phyloP scores from a whole-genome alignment of 2,329 filamentous ascomycete species.

The Colletotrichum falcatum region DNA sequence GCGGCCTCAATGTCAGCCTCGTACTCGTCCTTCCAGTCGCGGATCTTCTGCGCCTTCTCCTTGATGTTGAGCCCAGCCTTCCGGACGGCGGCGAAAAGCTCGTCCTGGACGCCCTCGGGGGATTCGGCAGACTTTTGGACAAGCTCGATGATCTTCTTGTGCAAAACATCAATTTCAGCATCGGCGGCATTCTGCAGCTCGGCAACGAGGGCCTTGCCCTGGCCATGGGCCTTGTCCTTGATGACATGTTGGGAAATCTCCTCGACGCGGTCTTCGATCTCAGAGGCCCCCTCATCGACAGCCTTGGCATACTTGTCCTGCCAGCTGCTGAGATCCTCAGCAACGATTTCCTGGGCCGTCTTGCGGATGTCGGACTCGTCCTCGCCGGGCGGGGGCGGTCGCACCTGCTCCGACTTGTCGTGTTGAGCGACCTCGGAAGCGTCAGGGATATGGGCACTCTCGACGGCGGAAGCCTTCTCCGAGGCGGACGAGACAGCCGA shows the following conservation, averaged over 20 bases:
- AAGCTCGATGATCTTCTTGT: conserved; percentile 73
- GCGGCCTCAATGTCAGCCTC: conserved; percentile 76
- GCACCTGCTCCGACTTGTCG: conserved; percentile 48
- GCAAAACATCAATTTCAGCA: conserved; percentile 73
- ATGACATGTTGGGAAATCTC: conserved; percentile 70
- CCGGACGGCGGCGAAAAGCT: conserved; percentile 66
- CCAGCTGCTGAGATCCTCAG: conserved; percentile 85
- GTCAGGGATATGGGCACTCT: conserved; percentile 38
- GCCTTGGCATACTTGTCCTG: conserved; percentile 88
- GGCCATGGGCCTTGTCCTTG: conserved; percentile 71
- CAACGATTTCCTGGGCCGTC: conserved; percentile 74
- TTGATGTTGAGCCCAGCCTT: conserved; percentile 79
- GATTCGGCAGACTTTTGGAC: conserved; percentile 64
- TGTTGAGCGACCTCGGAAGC: conserved; percentile 41
- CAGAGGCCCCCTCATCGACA: conserved; percentile 80
- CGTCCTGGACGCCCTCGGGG: conserved; percentile 55
- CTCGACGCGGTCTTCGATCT: conserved; percentile 78
- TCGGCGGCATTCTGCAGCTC: conserved; percentile 77
- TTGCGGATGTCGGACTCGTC: conserved; percentile 67
- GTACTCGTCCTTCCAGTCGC: conserved; percentile 80
- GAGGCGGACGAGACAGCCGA: conserved; percentile 44
- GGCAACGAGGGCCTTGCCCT: conserved; percentile 74
- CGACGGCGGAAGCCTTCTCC: conserved; percentile 42
- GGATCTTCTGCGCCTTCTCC: conserved; percentile 79
- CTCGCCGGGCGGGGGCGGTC: conserved; percentile 59